Evolutionary conservation across 768 basidiomycete species (phyloP).

Genomic region (Trametes villosa): DNA sequence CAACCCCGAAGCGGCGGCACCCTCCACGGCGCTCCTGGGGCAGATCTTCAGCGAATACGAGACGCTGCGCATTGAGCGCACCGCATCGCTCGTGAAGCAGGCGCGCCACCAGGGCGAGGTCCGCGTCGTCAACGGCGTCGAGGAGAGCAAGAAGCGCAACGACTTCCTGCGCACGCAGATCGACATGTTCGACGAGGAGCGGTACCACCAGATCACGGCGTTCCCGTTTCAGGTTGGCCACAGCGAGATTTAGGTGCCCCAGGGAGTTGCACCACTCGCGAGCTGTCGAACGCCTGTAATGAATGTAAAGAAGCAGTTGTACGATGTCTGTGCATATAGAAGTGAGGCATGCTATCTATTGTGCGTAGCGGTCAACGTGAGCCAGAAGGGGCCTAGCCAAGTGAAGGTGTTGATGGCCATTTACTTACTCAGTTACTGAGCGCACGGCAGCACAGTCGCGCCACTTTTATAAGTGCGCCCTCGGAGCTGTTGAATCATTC

Average conservation of each 20-base stretch:
- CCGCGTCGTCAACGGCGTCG: conserved; percentile 40
- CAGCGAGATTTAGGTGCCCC: background rate
- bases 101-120: conserved; percentile 42
- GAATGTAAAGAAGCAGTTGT: no score
- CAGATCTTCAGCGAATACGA: conserved; percentile 42
- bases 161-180: conserved; percentile 12
- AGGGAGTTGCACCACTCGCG: background rate
- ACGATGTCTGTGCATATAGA: background rate
- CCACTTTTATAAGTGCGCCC: no score
- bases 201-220: background rate
- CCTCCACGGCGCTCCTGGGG: conserved; percentile 35
- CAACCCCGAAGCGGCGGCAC: conserved; percentile 34
- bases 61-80: conserved; percentile 39
- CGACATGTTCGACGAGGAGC: background rate
- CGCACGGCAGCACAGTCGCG: no score
- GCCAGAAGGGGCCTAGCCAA: no score
- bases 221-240: background rate
- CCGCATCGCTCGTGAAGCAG: conserved; percentile 39
- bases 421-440: no score
- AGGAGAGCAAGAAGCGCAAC: conserved; percentile 39
- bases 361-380: no score
- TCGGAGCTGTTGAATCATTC: no score
- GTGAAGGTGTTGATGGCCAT: no score
- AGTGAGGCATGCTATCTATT: no score
- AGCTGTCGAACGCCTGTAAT: no score